Evolutionary conservation across 2,329 filamentous ascomycete species (phyloP).

Genomic region (Phialophora chinensis): DNA sequence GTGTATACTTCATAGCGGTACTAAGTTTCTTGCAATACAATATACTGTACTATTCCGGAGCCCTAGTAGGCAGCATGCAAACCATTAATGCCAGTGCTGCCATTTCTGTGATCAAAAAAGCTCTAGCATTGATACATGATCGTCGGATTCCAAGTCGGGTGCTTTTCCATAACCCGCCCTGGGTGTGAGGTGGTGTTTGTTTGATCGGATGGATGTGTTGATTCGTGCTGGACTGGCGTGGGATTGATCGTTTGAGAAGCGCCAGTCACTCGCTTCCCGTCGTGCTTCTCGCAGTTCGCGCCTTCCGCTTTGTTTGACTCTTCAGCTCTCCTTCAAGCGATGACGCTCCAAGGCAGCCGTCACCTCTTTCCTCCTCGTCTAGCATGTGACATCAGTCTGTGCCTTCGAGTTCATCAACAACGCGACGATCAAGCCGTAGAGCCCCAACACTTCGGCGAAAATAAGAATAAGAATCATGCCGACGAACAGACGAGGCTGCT

Average conservation of each 20-base stretch:
- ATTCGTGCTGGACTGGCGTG: constrained; percentile 7
- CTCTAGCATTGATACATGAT: constrained; percentile 26
- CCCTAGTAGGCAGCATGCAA: constrained; percentile 3
- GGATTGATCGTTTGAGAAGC: constrained; percentile 2
- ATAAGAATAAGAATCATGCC: constrained; percentile 99
- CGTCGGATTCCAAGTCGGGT: constrained; percentile 11
- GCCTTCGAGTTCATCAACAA: constrained; percentile 99
- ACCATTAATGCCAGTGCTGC: constrained; percentile 17
- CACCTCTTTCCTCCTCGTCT: constrained; percentile 42
- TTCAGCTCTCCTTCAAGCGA: not conserved
- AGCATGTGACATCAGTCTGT: constrained; percentile 67
- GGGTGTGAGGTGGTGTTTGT: constrained; percentile 2
- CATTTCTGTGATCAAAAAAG: constrained; percentile 15
- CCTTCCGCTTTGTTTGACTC: constrained; percentile 2
- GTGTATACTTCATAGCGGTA: not conserved
- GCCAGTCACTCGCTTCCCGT: not conserved
- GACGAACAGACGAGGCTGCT: constrained; percentile 66
- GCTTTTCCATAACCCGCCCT: not conserved
- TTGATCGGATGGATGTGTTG: constrained; percentile 1
- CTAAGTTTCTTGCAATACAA: constrained; percentile 12
- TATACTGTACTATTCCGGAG: constrained; percentile 18
- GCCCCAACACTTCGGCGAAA: constrained; percentile 99
- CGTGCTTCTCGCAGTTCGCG: not conserved
- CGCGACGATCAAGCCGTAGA: constrained; percentile 98
- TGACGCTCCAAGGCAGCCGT: constrained; percentile 36